phyloP scores from a whole-genome alignment of 805 yeast species.

The Pichia rugopelliculosa region DNA sequence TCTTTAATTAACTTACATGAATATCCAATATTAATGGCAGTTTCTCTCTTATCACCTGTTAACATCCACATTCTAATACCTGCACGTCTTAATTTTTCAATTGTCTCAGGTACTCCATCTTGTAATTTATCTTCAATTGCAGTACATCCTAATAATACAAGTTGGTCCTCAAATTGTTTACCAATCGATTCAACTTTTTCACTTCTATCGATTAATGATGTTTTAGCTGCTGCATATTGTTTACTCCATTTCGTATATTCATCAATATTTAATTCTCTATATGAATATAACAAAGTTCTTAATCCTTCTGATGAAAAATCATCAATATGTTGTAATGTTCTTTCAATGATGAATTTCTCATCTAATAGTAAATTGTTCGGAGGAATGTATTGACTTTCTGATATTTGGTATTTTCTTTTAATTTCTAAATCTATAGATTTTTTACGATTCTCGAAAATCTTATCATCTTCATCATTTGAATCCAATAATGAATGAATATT shows the following conservation, averaged over 20 bases:
- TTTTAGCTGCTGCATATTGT: constrained; percentile 67
- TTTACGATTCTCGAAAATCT: constrained; percentile 46
- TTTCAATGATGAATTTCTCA: constrained; percentile 72
- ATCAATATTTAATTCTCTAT: constrained; percentile 53
- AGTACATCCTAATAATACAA: constrained; percentile 80
- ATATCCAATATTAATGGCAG: constrained; percentile 95
- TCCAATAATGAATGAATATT: constrained; percentile 18
- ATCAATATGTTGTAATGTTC: constrained; percentile 83
- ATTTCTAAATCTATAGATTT: constrained; percentile 56
- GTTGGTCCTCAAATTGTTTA: constrained; percentile 56
- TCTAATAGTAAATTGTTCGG: constrained; percentile 55
- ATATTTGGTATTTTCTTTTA: constrained; percentile 38
- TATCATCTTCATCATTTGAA: constrained; percentile 38
- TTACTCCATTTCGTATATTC: constrained; percentile 62
- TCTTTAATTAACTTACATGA: constrained; percentile 91
- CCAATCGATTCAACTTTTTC: constrained; percentile 66
- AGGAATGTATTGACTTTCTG: constrained; percentile 35
- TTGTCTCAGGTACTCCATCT: constrained; percentile 93
- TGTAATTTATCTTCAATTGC: constrained; percentile 97
- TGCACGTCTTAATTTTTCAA: constrained; percentile 85
- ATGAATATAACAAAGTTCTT: constrained; percentile 80
- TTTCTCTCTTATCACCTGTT: constrained; percentile 96
- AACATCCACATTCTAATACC: constrained; percentile 97
- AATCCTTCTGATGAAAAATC: constrained; percentile 93
- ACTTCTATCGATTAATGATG: constrained; percentile 62